Evolutionary conservation across 768 basidiomycete genomes (phyloP).

Genomic region (Panaeolus papilionaceus): DNA sequence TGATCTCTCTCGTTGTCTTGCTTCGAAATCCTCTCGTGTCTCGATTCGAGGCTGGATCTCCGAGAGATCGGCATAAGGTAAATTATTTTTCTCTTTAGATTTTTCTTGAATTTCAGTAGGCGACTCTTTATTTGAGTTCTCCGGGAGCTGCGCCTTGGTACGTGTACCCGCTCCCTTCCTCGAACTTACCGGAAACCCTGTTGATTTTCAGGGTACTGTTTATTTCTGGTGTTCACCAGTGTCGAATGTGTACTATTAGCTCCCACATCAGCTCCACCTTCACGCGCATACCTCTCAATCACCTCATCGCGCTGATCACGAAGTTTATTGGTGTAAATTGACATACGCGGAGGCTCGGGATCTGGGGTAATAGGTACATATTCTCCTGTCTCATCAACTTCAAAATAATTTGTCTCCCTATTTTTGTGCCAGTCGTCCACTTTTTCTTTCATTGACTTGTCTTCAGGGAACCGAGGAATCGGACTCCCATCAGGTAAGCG

Average conservation of each 20-base stretch:
- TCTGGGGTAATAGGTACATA: no score
- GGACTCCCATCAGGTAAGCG: not conserved
- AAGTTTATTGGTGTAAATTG: not conserved
- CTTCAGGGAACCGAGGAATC: not conserved
- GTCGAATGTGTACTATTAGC: not conserved
- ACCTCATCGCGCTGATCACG: not conserved
- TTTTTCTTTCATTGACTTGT: not conserved
- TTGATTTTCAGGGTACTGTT: not conserved
- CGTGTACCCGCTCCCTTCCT: no score
- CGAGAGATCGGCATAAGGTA: no score
- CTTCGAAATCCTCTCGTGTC: no score
- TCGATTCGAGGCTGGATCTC: no score
- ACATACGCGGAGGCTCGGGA: not conserved
- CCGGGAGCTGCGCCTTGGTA: no score
- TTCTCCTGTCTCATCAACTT: not conserved
- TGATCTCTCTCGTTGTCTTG: not conserved
- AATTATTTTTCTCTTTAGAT: no score
- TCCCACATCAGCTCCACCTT: not conserved
- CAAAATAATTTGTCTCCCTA: not conserved
- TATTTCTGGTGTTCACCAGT: not conserved
- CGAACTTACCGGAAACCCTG: no score
- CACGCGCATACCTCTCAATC: not conserved
- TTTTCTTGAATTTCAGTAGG: no score
- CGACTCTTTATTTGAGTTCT: no score
- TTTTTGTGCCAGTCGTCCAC: constrained; percentile 1